Conservation (phyloP, 441 rosid genomes). For the Jatropha podagrica region DNA sequence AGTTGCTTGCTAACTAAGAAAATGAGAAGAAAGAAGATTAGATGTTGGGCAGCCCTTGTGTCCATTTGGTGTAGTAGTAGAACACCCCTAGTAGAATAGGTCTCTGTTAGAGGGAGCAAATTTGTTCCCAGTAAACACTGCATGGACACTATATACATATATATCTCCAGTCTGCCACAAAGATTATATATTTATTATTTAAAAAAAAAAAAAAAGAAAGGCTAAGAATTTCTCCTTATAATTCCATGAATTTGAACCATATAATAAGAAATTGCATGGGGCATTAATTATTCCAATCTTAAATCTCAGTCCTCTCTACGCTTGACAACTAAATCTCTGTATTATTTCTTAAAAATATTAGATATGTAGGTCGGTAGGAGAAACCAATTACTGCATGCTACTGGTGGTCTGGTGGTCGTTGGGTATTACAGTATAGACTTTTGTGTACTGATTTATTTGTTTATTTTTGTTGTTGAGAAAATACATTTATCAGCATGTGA, state of each 20-base stretch:
- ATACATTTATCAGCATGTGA: slow-evolving; percentile 7
- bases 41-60: no score
- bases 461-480: neutral
- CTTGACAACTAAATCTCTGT: slow-evolving; percentile 8
- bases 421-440: neutral
- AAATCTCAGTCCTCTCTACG: slow-evolving; percentile 22
- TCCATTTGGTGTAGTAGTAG: neutral
- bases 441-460: neutral
- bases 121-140: slow-evolving; percentile 17
- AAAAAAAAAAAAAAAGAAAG: neutral
- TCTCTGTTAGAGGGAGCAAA: slow-evolving; percentile 15
- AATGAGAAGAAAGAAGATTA: neutral
- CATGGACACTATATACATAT: neutral
- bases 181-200: neutral
- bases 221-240: neutral
- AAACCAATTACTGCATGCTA: no score
- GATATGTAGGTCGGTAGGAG: no score
- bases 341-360: neutral
- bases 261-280: neutral
- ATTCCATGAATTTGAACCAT: slow-evolving; percentile 28
- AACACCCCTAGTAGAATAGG: slow-evolving; percentile 17
- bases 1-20: neutral
- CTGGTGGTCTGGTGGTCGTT: neutral
- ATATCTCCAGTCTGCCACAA: neutral
- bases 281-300: neutral